These are phyloP conservation scores for Apiotrichum porosum DNA, from an alignment of 1,284 basidiomycete genomes.

Conservation along the genomic window DNA sequence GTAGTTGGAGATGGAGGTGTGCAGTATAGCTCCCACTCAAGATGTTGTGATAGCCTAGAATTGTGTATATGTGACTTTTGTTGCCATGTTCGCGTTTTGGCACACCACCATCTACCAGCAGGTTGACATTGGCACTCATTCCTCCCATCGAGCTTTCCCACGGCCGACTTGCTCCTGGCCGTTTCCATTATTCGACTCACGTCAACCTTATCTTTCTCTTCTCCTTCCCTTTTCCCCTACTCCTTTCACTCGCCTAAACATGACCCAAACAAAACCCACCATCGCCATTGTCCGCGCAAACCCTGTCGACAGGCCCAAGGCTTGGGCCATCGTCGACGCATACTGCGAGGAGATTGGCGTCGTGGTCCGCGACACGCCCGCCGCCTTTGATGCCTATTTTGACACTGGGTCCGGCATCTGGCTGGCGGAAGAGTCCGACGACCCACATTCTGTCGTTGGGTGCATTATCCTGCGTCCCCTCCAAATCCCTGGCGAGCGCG, in stretches of 20 bases:
- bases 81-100: too few species aligned
- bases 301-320: background rate
- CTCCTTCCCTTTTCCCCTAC: too few species aligned
- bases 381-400: constrained; percentile 27
- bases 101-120: too few species aligned
- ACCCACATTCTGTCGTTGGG: background rate
- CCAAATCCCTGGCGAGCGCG: background rate
- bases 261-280: background rate
- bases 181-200: too few species aligned
- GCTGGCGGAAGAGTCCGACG: constrained; percentile 7
- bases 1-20: too few species aligned
- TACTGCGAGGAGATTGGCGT: constrained; percentile 10
- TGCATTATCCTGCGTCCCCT: constrained; percentile 11
- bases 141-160: too few species aligned
- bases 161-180: too few species aligned
- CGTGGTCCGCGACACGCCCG: constrained; percentile 19
- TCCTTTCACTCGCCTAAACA: background rate
- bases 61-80: too few species aligned
- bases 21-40: too few species aligned
- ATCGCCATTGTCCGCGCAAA: constrained; percentile 2
- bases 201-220: too few species aligned
- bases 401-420: constrained; percentile 24
- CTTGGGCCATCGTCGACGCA: constrained; percentile 6
- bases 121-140: too few species aligned
- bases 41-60: too few species aligned